Base-by-base conservation (phyloP, 1,139 yeast genomes). In the Yamadazyma epiphylla region DNA sequence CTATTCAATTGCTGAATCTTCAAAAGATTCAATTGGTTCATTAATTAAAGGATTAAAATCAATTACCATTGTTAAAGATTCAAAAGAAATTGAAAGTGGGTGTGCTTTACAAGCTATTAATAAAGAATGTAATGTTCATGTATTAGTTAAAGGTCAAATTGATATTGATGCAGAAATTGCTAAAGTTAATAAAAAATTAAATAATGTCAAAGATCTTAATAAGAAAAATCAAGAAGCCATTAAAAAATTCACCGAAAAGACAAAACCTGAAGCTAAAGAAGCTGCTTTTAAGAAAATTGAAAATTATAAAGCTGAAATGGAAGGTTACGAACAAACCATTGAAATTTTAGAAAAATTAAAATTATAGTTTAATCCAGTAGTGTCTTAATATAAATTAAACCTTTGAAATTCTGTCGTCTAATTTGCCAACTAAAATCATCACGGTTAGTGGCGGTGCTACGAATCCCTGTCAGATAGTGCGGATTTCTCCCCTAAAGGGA, bases 71-170 rank as follows among this genome's bases (percentile, higher is more conserved):
- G 83, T 84, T 31, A 62, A 74, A 23, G 50, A 61, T 23, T 59
- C 62, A 17, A 53, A 60, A 23, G 73, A 74, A 11, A 75, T 83
- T 41, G 96, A 96, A 43, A 76, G 79, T 35, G 98, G 98, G 26
- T 86, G 95, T 58, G 96, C 94, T 26, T 74, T 87, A 45, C 80
- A 79, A 46, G 76, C 94, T 31, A 84, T 89, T 39, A 77, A 77
- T 35, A 82, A 95, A 26, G 82, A 77, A 30, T 80, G 87, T 53
- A 82, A 81, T 39, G 97, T 89, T 22, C 95, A 86, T 51, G 77
- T 89, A 22, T 73, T 91, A 55, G 96, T 91, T 37, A 87, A 87
- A 71, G 97, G 97, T 33, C 94, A 85, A 55, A 80, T 91, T 47
- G 96, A 91, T 55, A 76, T 89, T 48, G 96, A 88, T 48, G 81